Conservation (phyloP, 2,329 filamentous ascomycete genomes). For the Paraphaeosphaeria minitans region DNA sequence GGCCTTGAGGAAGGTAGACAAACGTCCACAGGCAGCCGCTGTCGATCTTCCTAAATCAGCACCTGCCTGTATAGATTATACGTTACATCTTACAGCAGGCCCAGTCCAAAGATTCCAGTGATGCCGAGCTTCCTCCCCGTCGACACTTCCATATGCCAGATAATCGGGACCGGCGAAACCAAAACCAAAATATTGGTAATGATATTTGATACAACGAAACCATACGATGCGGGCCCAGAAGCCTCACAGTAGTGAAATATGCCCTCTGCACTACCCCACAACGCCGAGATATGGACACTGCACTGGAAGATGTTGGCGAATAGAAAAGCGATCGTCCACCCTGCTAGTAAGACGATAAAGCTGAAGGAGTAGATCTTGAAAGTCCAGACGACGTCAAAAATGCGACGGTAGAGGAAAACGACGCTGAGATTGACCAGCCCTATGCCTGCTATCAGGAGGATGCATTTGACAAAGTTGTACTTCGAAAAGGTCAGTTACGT, state of each 20-base stretch:
- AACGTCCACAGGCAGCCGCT: slow-evolving; percentile 1
- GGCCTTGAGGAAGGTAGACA: slow-evolving; percentile 4
- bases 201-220: slow-evolving; percentile 9
- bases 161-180: slow-evolving; percentile 8
- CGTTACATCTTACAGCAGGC: background rate
- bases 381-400: background rate
- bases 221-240: slow-evolving; percentile 3
- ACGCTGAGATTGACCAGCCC: slow-evolving; percentile 12
- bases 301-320: slow-evolving; percentile 9
- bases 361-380: slow-evolving; percentile 4
- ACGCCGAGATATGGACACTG: background rate
- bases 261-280: background rate
- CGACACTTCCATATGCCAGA: slow-evolving; percentile 7
- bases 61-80: background rate
- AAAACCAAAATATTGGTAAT: slow-evolving; percentile 9
- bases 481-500: background rate
- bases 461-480: slow-evolving; percentile 9
- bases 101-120: slow-evolving; percentile 4
- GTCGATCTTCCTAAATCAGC: slow-evolving; percentile 4
- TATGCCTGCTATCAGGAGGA: slow-evolving; percentile 6
- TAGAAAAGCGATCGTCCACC: slow-evolving; percentile 2
- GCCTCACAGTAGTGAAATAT: background rate
- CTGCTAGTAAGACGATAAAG: background rate
- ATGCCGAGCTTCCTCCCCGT: background rate
- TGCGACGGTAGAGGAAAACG: slow-evolving; percentile 4